phyloP scores from a whole-genome alignment of 305 asterid genomes.

The Petunia hybrid region DNA sequence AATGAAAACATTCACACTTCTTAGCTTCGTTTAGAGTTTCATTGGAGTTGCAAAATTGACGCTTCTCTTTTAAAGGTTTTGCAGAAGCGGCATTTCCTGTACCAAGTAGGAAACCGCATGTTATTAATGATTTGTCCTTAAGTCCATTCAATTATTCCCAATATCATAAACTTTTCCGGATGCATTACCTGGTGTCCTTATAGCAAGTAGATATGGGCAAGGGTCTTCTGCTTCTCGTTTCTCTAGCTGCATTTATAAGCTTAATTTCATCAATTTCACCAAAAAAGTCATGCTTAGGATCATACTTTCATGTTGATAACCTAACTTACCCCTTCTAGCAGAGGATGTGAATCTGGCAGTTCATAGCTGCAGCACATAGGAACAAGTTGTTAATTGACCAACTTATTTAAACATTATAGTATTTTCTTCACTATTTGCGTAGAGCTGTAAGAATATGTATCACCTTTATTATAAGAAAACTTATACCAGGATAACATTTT shows the following conservation, averaged over 20 bases:
- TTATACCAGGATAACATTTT: not conserved
- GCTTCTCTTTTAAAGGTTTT: slow-evolving; percentile 32
- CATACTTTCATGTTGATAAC: slow-evolving; percentile 9
- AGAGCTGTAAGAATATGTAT: not conserved
- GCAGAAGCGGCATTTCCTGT: slow-evolving; percentile 34
- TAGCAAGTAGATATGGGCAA: slow-evolving; percentile 89
- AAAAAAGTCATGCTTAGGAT: slow-evolving; percentile 17
- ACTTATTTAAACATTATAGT: not conserved
- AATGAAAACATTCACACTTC: not conserved
- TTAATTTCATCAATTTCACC: slow-evolving; percentile 30
- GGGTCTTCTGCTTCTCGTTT: slow-evolving; percentile 90
- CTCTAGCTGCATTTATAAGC: slow-evolving; percentile 61
- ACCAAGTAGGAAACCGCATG: not conserved
- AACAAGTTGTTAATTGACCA: slow-evolving; percentile 24
- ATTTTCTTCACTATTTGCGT: not conserved
- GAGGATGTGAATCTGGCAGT: slow-evolving; percentile 85
- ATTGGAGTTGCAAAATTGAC: slow-evolving; percentile 2
- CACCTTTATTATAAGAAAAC: not conserved
- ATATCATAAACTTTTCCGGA: not conserved
- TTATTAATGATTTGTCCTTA: not conserved
- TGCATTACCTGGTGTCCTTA: slow-evolving; percentile 84
- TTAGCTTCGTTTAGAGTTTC: not conserved
- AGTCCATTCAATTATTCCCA: not conserved
- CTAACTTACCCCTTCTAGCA: slow-evolving; percentile 69
- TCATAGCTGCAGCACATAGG: slow-evolving; percentile 66